phyloP scores from a whole-genome alignment of 2,329 filamentous ascomycete species.

The Penicillium occitanis region DNA sequence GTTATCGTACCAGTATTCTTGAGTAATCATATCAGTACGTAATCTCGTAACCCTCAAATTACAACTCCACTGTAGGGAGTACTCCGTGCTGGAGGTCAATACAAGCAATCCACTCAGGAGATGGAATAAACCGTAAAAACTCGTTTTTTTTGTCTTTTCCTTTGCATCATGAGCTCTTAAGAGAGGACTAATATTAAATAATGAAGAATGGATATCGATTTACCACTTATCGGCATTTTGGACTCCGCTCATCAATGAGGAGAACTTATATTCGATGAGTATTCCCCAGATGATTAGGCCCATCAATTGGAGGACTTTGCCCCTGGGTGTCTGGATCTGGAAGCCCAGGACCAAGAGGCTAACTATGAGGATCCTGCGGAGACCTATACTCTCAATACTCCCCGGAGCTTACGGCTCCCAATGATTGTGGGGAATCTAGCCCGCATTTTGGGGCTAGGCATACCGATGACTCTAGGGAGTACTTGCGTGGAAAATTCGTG shows the following conservation, averaged over 20 bases:
- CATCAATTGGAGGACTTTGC: conserved; percentile 1
- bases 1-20: not conserved
- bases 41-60: too few relatives aligned
- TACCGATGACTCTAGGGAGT: not conserved
- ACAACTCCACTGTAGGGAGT: too few relatives aligned
- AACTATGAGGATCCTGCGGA: not conserved
- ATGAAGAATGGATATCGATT: not conserved
- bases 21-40: too few relatives aligned
- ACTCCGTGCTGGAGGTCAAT: too few relatives aligned
- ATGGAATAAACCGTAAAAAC: too few relatives aligned
- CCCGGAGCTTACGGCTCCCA: not conserved
- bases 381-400: not conserved
- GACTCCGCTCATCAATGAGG: not conserved
- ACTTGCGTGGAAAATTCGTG: not conserved
- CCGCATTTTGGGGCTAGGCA: not conserved
- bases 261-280: not conserved
- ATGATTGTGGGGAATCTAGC: too few relatives aligned
- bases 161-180: too few relatives aligned
- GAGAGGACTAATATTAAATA: too few relatives aligned
- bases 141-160: too few relatives aligned
- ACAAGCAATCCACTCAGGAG: too few relatives aligned
- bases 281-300: not conserved
- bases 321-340: not conserved
- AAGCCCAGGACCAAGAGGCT: not conserved
- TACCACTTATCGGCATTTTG: not conserved